These are phyloP conservation scores for Fusarium luffae DNA, from an alignment of 2,329 filamentous ascomycete genomes.

Conservation along the genomic window DNA sequence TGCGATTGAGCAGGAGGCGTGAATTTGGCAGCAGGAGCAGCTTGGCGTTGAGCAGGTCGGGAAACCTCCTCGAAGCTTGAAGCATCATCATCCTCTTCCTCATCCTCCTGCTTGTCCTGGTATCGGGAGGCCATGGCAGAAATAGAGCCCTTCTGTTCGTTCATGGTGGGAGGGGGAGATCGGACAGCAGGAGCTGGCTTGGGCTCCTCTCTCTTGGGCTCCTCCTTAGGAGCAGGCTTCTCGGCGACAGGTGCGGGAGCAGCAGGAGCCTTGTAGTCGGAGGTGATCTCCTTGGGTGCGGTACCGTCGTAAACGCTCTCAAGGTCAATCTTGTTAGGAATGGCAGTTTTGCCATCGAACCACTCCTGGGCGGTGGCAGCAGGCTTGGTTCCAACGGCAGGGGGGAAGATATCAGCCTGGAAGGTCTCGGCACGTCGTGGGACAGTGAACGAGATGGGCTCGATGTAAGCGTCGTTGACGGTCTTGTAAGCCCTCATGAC, in stretches of 20 bases:
- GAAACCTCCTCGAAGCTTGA: conserved; percentile 90
- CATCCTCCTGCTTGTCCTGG: conserved; percentile 75
- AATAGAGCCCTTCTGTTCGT: conserved; percentile 89
- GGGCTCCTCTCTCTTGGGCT: conserved; percentile 66
- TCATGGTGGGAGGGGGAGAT: conserved; percentile 73
- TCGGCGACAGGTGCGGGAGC: conserved; percentile 55
- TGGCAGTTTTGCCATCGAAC: conserved; percentile 83
- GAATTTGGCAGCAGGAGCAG: conserved; percentile 56
- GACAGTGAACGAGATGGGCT: conserved; percentile 97
- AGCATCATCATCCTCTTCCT: conserved; percentile 72
- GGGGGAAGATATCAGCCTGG: conserved; percentile 97
- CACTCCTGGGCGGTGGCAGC: conserved; percentile 85
- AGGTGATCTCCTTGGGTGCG: conserved; percentile 79
- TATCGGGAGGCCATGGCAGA: conserved; percentile 87
- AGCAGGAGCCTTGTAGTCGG: conserved; percentile 71
- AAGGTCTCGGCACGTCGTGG: conserved; percentile 93
- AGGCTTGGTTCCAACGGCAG: conserved; percentile 81
- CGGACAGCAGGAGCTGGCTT: conserved; percentile 58
- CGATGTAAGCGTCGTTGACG: conserved; percentile 91
- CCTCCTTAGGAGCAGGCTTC: conserved; percentile 54
- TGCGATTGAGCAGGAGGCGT: conserved; percentile 50
- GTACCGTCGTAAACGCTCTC: conserved; percentile 90
- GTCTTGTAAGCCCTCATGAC: conserved; percentile 97
- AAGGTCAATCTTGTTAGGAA: conserved; percentile 92
- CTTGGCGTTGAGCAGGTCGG: conserved; percentile 75